Percentiles rank a stretch among this genome's conserved stretches.
These are phyloP conservation scores for Aegilops longissima DNA, from an alignment of 176 grass and related monocot species.

Conservation along the genomic window DNA sequence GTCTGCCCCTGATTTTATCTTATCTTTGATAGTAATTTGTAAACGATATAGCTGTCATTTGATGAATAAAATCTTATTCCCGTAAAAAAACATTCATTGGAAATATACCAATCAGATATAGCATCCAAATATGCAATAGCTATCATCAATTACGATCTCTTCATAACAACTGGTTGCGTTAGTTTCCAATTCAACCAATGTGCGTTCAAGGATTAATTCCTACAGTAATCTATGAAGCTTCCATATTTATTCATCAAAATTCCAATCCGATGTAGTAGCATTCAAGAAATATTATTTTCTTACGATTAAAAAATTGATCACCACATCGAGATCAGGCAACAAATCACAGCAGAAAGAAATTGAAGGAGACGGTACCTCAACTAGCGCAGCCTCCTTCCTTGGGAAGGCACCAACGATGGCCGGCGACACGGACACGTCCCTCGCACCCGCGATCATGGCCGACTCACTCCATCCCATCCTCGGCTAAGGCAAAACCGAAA, in stretches of 20 bases:
- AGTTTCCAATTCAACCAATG: not conserved
- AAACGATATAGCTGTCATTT: no score
- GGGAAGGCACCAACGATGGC: slow-evolving; percentile 78
- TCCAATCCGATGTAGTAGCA: not conserved
- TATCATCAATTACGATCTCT: not conserved
- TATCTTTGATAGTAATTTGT: no score
- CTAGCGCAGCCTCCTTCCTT: slow-evolving; percentile 82
- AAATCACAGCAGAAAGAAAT: not conserved
- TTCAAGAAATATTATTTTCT: slow-evolving; percentile 24
- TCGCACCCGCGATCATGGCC: slow-evolving; percentile 82
- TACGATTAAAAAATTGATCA: not conserved
- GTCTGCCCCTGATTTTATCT: no score
- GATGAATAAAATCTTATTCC: no score
- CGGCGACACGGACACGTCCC: slow-evolving; percentile 72
- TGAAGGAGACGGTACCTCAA: slow-evolving; percentile 57
- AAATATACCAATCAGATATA: no score
- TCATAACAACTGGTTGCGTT: not conserved
- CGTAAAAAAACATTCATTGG: not conserved
- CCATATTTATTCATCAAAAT: not conserved
- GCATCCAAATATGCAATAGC: no score
- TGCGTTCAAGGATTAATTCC: not conserved
- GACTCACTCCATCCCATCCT: slow-evolving; percentile 95
- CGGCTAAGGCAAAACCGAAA: slow-evolving; percentile 35
- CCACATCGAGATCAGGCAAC: not conserved
- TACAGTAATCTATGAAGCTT: not conserved